phyloP scores from a whole-genome alignment of 441 rosid species.

The Geranium incanum region DNA sequence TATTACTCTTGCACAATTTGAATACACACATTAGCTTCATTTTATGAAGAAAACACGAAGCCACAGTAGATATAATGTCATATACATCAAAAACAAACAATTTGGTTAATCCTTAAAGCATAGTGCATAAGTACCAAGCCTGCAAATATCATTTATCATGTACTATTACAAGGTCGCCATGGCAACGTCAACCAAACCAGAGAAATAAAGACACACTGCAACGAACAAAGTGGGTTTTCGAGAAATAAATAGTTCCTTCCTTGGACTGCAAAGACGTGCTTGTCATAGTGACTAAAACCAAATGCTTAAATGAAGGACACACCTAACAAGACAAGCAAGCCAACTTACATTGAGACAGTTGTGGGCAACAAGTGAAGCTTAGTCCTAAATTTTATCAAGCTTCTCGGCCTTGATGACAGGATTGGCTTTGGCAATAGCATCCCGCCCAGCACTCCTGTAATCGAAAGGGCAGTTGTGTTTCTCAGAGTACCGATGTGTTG shows the following conservation, averaged over 20 bases:
- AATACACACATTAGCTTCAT: too few species aligned
- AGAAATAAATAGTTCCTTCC: conserved; percentile 19
- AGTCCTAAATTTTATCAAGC: conserved; percentile 39
- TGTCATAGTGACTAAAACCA: conserved; percentile 15
- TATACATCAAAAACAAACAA: too few species aligned
- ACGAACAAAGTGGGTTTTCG: conserved; percentile 11
- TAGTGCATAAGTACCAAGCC: not conserved
- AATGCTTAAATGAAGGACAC: conserved; percentile 17
- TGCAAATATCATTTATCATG: not conserved
- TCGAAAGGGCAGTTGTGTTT: conserved; percentile 63
- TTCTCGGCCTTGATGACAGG: conserved; percentile 55
- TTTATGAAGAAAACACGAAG: too few species aligned
- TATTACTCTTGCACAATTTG: too few species aligned
- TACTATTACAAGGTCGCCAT: conserved; percentile 21
- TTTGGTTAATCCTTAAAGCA: not conserved
- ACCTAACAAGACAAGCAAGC: conserved; percentile 24
- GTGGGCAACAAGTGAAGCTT: too few species aligned
- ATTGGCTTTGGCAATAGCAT: conserved; percentile 56
- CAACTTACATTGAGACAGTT: conserved; percentile 19
- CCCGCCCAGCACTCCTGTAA: conserved; percentile 44
- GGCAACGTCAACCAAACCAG: conserved; percentile 28
- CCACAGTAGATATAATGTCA: too few species aligned
- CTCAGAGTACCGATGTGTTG: conserved; percentile 69
- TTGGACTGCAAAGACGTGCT: conserved; percentile 23
- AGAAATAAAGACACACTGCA: conserved; percentile 23